phyloP scores from a whole-genome alignment of 2,329 filamentous ascomycete species.

The Grosmannia serpens region DNA sequence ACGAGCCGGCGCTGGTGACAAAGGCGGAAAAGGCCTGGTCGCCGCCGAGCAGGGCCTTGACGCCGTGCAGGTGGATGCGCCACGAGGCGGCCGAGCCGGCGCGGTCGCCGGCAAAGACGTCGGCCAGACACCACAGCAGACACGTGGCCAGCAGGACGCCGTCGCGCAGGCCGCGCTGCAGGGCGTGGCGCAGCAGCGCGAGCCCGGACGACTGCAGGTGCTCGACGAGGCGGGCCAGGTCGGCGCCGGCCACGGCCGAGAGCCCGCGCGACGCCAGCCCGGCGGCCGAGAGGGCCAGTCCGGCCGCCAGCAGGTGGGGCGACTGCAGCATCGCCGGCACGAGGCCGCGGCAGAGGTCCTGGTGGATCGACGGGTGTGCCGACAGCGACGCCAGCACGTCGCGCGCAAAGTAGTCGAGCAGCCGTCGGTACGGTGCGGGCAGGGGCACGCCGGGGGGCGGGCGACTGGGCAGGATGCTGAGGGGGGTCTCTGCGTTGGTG shows the following conservation, averaged over 20 bases:
- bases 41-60: slow-evolving; percentile 6
- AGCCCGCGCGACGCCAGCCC: slow-evolving; percentile 6
- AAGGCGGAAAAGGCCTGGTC: slow-evolving; percentile 1
- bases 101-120: slow-evolving; percentile 4
- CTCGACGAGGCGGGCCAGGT: slow-evolving; percentile 4
- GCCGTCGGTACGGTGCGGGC: slow-evolving; percentile 5
- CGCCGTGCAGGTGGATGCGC: slow-evolving; percentile 9
- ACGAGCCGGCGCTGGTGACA: slow-evolving; percentile 1
- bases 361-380: slow-evolving; percentile 6
- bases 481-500: neutral
- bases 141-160: slow-evolving; percentile 5
- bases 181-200: slow-evolving; percentile 3
- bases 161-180: slow-evolving; percentile 1
- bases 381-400: slow-evolving; percentile 7
- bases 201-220: slow-evolving; percentile 7
- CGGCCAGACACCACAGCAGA: slow-evolving; percentile 8
- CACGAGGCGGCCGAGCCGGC: neutral
- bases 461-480: neutral
- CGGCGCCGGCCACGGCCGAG: slow-evolving; percentile 2
- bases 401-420: slow-evolving; percentile 8
- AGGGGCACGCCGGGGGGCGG: slow-evolving; percentile 7
- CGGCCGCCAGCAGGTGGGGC: slow-evolving; percentile 7
- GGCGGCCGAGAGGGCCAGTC: slow-evolving; percentile 2
- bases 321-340: slow-evolving; percentile 5
- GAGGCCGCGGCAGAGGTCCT: slow-evolving; percentile 4